These are phyloP conservation scores for Entomortierella lignicola DNA, from an alignment of 192 early-diverging fungal species.

Conservation along the genomic window DNA sequence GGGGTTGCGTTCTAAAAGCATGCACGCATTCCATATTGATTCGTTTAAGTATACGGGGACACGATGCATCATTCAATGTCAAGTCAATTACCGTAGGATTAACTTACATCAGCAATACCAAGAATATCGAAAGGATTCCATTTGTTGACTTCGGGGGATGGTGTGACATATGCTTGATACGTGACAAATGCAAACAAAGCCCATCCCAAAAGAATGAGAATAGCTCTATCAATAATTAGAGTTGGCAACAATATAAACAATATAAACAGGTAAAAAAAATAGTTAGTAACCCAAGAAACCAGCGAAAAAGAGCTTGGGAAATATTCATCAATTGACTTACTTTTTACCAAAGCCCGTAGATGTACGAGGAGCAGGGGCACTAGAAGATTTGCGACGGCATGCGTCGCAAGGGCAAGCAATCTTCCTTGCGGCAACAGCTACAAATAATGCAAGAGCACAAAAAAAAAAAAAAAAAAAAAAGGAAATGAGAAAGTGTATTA, in stretches of 20 bases:
- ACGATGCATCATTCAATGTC: no score
- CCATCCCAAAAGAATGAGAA: conserved; percentile 73
- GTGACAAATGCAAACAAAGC: conserved; percentile 70
- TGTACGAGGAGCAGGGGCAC: conserved; percentile 30
- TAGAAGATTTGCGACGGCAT: conserved; percentile 42
- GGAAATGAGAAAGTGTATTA: neutral
- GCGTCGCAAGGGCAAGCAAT: conserved; percentile 45
- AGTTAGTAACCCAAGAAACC: neutral
- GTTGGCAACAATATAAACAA: neutral
- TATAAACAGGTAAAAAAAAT: neutral
- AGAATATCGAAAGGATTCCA: conserved; percentile 98
- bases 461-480: neutral
- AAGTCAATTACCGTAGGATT: no score
- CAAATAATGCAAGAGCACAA: neutral
- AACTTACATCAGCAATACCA: conserved; percentile 75
- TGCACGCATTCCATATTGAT: neutral
- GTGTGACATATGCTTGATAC: conserved; percentile 73
- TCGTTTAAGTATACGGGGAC: neutral
- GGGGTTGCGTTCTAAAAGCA: conserved; percentile 44
- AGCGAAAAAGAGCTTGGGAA: neutral
- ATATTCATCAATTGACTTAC: conserved; percentile 9
- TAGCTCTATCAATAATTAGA: conserved; percentile 29
- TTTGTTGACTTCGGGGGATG: conserved; percentile 68
- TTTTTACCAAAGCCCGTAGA: conserved; percentile 36
- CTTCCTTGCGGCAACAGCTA: conserved; percentile 35